Percentiles rank a stretch among this genome's conserved stretches.
phyloP scores from a whole-genome alignment of 2,329 filamentous ascomycete genomes.

The Botrytis byssoidea region DNA sequence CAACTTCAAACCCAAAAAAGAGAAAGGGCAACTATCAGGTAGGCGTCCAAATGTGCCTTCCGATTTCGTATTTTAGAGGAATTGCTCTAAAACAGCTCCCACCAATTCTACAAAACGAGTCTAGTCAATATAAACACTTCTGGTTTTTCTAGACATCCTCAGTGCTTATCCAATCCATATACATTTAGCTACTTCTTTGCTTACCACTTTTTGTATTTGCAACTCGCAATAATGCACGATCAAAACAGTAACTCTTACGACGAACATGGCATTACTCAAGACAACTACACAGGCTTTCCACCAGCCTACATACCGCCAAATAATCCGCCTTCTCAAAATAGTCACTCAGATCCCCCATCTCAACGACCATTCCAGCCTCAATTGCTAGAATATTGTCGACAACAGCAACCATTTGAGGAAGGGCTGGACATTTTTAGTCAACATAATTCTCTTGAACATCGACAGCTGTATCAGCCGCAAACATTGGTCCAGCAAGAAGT shows the following conservation, averaged over 20 bases:
- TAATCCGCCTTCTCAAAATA: neutral
- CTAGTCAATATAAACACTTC: neutral
- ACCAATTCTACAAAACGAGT: neutral
- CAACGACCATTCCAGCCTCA: neutral
- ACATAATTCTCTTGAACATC: neutral
- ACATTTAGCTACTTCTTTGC: neutral
- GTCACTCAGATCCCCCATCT: neutral
- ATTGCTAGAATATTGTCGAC: neutral
- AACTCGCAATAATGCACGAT: neutral
- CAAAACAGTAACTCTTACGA: neutral
- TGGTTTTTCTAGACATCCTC: neutral
- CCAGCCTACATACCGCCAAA: no score
- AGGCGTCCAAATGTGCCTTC: neutral
- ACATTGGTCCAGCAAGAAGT: neutral
- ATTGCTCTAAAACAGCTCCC: neutral
- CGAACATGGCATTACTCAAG: neutral
- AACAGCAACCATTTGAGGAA: neutral
- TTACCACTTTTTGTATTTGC: neutral
- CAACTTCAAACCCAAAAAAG: neutral
- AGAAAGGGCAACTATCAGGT: neutral
- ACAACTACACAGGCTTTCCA: neutral
- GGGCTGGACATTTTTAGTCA: neutral
- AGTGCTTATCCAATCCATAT: neutral
- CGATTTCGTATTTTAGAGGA: neutral
- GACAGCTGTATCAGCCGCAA: neutral